These are phyloP conservation scores for Tolypocladium ophioglossoides DNA, from an alignment of 2,329 filamentous ascomycete species.

Conservation along the genomic window DNA sequence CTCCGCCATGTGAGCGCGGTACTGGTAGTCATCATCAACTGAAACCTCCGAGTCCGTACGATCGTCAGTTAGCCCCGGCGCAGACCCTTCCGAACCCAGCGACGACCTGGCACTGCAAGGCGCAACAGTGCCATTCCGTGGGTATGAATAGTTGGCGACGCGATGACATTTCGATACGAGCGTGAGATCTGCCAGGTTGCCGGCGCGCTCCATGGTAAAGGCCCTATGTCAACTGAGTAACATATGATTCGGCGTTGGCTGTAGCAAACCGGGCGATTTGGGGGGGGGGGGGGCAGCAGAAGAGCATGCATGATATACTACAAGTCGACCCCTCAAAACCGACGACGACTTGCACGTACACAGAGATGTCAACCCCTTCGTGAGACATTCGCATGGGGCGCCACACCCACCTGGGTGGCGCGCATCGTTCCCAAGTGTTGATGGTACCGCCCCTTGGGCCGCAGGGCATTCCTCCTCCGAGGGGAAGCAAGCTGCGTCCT, in stretches of 20 bases:
- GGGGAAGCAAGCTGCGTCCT: not conserved
- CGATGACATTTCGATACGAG: slow-evolving; percentile 29
- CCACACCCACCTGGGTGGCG: slow-evolving; percentile 1
- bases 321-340: not conserved
- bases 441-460: slow-evolving; percentile 1
- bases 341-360: not conserved
- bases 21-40: slow-evolving; percentile 38
- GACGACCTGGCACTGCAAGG: slow-evolving; percentile 18
- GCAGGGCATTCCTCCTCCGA: slow-evolving; percentile 5
- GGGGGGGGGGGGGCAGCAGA: no score
- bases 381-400: slow-evolving; percentile 6
- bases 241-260: not conserved
- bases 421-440: not conserved
- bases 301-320: slow-evolving; percentile 2
- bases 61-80: slow-evolving; percentile 40
- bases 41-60: slow-evolving; percentile 40
- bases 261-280: no score
- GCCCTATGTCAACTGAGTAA: not conserved
- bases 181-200: slow-evolving; percentile 25
- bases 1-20: slow-evolving; percentile 31
- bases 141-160: slow-evolving; percentile 30
- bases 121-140: slow-evolving; percentile 15
- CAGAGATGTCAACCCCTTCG: not conserved
- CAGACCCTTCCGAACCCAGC: slow-evolving; percentile 32
- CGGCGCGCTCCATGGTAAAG: slow-evolving; percentile 23